A percentile compares a stretch with the other conserved stretches of the same genome.
These are phyloP conservation scores for Malbranchea zuffiana DNA, from an alignment of 2,329 filamentous ascomycete species.

Conservation along the genomic window DNA sequence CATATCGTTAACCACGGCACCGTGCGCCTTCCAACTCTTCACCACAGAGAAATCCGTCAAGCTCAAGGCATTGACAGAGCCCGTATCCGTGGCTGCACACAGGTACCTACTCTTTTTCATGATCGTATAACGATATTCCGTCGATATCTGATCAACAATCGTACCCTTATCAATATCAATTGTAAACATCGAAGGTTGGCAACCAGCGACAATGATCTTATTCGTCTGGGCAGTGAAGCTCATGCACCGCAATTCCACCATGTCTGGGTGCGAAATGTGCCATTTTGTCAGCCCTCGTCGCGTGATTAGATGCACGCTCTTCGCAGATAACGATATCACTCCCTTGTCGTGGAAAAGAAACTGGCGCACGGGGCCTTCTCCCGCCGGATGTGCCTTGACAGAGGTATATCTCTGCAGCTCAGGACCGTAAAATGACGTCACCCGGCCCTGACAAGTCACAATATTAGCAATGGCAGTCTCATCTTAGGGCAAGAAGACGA, in stretches of 20 bases:
- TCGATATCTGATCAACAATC: slow-evolving; percentile 59
- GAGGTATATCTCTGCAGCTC: slow-evolving; percentile 86
- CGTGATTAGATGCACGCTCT: slow-evolving; percentile 78
- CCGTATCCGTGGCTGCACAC: slow-evolving; percentile 76
- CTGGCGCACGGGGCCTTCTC: slow-evolving; percentile 73
- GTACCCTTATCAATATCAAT: slow-evolving; percentile 62
- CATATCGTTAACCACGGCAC: slow-evolving; percentile 86
- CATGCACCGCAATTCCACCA: slow-evolving; percentile 87
- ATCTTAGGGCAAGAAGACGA: slow-evolving; percentile 2
- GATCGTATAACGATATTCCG: slow-evolving; percentile 69
- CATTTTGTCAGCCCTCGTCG: slow-evolving; percentile 75
- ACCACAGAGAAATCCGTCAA: slow-evolving; percentile 64
- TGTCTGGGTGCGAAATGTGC: slow-evolving; percentile 69
- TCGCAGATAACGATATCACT: slow-evolving; percentile 70
- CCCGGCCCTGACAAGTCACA: slow-evolving; percentile 53
- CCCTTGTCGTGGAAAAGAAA: slow-evolving; percentile 86
- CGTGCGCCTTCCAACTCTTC: slow-evolving; percentile 84
- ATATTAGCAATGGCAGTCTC: slow-evolving; percentile 2
- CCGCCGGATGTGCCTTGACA: slow-evolving; percentile 62
- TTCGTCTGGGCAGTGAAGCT: slow-evolving; percentile 82
- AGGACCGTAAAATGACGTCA: slow-evolving; percentile 76
- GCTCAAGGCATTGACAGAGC: slow-evolving; percentile 77
- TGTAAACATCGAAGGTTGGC: slow-evolving; percentile 75
- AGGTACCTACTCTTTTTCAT: slow-evolving; percentile 86
- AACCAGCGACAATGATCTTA: slow-evolving; percentile 75